phyloP scores from a whole-genome alignment of 2,329 filamentous ascomycete species.

The Ascochyta viciae-villosae region DNA sequence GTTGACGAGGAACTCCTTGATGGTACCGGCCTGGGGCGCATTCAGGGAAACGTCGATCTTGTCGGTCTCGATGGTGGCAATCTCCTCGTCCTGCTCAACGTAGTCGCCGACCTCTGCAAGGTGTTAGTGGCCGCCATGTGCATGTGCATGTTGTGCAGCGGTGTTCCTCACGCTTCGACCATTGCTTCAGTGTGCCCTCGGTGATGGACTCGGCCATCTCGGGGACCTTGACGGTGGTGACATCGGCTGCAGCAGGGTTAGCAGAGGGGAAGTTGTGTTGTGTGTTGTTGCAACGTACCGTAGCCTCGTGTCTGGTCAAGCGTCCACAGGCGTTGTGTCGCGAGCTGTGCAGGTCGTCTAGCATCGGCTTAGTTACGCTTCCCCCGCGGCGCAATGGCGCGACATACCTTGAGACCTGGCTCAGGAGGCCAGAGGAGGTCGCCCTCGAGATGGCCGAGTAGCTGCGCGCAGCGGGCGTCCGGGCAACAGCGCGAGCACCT shows the following conservation, averaged over 20 bases:
- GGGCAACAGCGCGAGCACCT: constrained; percentile 34
- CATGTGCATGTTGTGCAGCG: not conserved
- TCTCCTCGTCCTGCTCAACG: constrained; percentile 95
- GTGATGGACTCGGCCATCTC: constrained; percentile 99
- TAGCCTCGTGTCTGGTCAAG: constrained; percentile 47
- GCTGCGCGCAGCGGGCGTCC: constrained; percentile 36
- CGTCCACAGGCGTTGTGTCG: constrained; percentile 34
- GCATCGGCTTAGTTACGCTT: constrained; percentile 19
- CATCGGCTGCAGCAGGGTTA: constrained; percentile 65
- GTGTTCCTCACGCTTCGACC: constrained; percentile 71
- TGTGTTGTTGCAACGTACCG: constrained; percentile 27
- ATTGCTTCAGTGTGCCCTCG: constrained; percentile 95
- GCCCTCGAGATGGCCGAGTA: constrained; percentile 45
- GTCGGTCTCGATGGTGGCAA: constrained; percentile 98
- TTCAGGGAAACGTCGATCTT: constrained; percentile 99
- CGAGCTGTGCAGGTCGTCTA: constrained; percentile 41
- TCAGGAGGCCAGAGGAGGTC: constrained; percentile 43
- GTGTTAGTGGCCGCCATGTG: constrained; percentile 16
- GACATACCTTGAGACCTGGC: constrained; percentile 39
- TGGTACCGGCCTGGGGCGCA: constrained; percentile 85
- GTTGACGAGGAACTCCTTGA: constrained; percentile 88
- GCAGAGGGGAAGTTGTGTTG: not conserved
- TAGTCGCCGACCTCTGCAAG: constrained; percentile 80
- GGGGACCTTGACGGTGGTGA: constrained; percentile 85
- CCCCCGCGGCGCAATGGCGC: constrained; percentile 15